Base-by-base conservation (phyloP, 2,329 filamentous ascomycete species). In the Arthrobotrys entomopaga region DNA sequence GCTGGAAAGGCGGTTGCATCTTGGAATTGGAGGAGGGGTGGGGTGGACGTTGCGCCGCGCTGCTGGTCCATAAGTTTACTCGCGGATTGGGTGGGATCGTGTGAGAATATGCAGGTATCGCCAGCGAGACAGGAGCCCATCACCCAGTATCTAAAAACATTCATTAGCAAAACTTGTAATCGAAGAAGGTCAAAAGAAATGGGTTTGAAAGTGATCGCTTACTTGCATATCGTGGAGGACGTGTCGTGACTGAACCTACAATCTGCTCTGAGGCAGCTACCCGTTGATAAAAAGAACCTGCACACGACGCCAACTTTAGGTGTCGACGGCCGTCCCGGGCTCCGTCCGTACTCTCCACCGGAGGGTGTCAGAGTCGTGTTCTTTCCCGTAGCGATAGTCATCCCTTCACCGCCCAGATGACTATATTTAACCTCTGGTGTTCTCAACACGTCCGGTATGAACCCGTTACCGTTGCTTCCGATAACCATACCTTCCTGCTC, bases 181-280 rank as follows among this genome's bases (percentile, higher is more conserved):
- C 49, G 34, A 40, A 40, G 13, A 7, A 40, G n/a, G n/a, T 34
- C 29, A n/a, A 19, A 63, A 78, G 74, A 65, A 77, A 43, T 20
- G 42, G 54, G 66, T 50, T 49, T 34, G 29, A 34, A 92, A 86
- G 85, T 96, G 22, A 22, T n/a, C 7, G 60, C 70, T 38, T 66
- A 74, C 92, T 98, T 98, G 93, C 95, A 99, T 76, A 99, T 87
- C 79, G 97, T 95, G 80, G 91, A 96, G 80, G 92, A 96, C 50
- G 97, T 86, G 81, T 99, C 94, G 82, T 99, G 95, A 78, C 93
- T 97, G 82, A 98, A 99, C 69, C 94, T 90, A 81, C 95, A 99
- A 82, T 99, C 95, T 73, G 94, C 94, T 71, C 95, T 89, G 61
- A 97, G 88, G 81, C 95, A 99, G 81, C 95, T 91, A n/a, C 95